Base-by-base conservation (phyloP, 2,329 filamentous ascomycete genomes). In the Colletotrichum coccodes region DNA sequence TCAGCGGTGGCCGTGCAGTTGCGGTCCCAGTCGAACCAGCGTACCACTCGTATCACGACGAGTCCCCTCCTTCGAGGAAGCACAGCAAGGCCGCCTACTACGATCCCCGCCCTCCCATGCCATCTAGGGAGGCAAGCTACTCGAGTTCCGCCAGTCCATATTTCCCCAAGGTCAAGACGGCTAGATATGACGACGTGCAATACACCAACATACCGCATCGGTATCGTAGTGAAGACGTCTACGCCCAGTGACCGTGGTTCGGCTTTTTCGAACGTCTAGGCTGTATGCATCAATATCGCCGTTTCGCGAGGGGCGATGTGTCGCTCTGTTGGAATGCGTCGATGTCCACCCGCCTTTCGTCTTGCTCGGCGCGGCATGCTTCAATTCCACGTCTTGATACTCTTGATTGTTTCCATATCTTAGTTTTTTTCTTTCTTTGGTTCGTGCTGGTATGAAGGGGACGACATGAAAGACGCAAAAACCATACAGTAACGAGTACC, bases 91-190 rank as follows among this genome's bases (percentile, higher is more conserved):
- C 23, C 6, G 3, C 34, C 3, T 72, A 72, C 60, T 65, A 70
- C 49, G 60, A 71, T 12, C 68, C 73, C 2, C 76, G 73, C 30
- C 79, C 79, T 21, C 30, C 75, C 8, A 75, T 78, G 75, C 72
- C 76, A 1, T 44, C 61, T 12, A 79, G 78, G 49, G 78, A 80
- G 6, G 3, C 60, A 14, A 74, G 71, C 72, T 80, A 81, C 72
- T 74, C 71, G 12, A 70, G 71, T n/a, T 72, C 76, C 16, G 50
- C 64, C 28, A 70, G 71, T 49, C 40, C 70, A 28, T 60, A 64
- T 21, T 72, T 73, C 40, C 56, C 64, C 66, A 82, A 79, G 70
- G 76, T 80, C 44, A 82, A 79, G 75, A 78, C 74, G 9, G 76
- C 79, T 5, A 79, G 76, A 71, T 8, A 71, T 14, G 74, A 75